Evolutionary conservation across 176 grass and related monocot genomes (phyloP).

Genomic region (Echinochloa phyllopogon): DNA sequence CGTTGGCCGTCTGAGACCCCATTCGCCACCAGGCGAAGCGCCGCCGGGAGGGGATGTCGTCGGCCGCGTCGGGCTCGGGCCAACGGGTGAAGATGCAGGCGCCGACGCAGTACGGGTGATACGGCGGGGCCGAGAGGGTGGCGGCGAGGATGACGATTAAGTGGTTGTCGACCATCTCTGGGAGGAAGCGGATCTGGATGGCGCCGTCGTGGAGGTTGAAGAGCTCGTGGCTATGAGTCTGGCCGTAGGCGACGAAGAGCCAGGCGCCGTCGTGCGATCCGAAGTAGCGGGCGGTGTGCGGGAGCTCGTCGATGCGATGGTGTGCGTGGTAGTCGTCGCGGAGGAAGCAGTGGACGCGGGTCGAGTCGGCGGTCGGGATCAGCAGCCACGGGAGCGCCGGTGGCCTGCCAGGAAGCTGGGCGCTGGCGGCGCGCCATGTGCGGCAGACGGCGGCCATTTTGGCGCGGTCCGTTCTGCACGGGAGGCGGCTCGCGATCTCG

Average conservation of each 20-base stretch:
- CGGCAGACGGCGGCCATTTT: not conserved
- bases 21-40: not conserved
- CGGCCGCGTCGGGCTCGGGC: no score
- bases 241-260: not conserved
- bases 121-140: not conserved
- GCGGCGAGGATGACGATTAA: not conserved
- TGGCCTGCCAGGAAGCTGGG: not conserved
- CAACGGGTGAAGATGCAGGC: not conserved
- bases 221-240: not conserved
- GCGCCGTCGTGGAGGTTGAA: not conserved
- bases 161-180: not conserved
- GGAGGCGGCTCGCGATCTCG: not conserved
- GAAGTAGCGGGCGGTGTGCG: not conserved
- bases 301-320: not conserved
- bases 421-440: not conserved
- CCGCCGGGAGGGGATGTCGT: no score
- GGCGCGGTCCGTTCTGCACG: no score
- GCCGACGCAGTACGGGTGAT: not conserved
- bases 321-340: not conserved
- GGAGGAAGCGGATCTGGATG: not conserved
- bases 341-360: not conserved
- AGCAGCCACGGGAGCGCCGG: not conserved
- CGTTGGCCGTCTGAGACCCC: not conserved
- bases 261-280: slow-evolving; percentile 14
- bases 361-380: not conserved